Evolutionary conservation across 1,284 basidiomycete species (phyloP).

Genomic region (Trichosporon sp.): DNA sequence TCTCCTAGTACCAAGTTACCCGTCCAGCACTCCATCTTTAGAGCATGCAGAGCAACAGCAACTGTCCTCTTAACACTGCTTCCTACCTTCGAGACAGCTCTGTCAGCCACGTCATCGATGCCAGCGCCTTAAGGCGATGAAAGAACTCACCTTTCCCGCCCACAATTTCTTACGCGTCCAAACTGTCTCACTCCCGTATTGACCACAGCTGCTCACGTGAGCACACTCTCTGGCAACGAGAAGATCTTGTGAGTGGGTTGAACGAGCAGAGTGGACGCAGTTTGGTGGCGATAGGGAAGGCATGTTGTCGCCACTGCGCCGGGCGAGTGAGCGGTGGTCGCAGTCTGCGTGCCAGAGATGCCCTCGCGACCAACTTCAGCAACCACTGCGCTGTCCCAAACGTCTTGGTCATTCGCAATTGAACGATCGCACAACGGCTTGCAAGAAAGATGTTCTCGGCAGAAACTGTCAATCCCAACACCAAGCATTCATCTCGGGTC

Average conservation of each 20-base stretch:
- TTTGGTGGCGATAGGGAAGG: no score
- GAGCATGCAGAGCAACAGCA: not conserved
- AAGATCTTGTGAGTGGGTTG: not conserved
- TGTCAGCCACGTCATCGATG: not conserved
- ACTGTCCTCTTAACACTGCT: not conserved
- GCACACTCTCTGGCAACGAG: not conserved
- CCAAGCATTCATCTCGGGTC: no score
- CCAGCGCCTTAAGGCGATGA: not conserved
- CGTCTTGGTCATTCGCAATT: no score
- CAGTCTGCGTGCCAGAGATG: no score
- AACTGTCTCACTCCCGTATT: not conserved
- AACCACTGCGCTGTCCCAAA: no score
- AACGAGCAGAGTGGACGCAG: no score
- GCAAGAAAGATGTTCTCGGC: not conserved
- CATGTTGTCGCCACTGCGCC: no score
- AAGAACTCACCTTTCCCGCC: not conserved
- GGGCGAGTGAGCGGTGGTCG: no score
- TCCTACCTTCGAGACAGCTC: not conserved
- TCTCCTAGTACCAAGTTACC: slow-evolving; percentile 1
- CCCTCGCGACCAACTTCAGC: no score
- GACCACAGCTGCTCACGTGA: not conserved
- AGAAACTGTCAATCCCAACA: not conserved
- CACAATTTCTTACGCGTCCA: not conserved
- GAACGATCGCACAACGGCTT: no score
- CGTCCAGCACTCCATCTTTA: not conserved